Percentiles rank a stretch among this genome's conserved stretches.
These are phyloP conservation scores for Decorospora gaudefroyi DNA, from an alignment of 2,329 filamentous ascomycete genomes.

Conservation along the genomic window DNA sequence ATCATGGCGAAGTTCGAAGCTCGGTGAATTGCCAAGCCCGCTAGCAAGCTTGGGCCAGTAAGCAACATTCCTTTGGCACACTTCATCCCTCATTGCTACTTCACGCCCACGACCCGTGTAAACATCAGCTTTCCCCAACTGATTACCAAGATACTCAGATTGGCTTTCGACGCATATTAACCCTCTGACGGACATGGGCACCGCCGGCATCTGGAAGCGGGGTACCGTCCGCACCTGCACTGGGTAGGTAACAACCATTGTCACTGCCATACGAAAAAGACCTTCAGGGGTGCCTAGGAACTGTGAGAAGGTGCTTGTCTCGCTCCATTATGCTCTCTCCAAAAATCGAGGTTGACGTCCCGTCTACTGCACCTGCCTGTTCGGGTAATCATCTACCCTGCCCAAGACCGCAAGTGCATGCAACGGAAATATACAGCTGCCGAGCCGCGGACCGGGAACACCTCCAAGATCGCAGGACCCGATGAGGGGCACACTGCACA, in stretches of 20 bases:
- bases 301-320: not conserved
- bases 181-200: too few relatives aligned
- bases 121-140: too few relatives aligned
- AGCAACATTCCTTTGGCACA: not conserved
- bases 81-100: too few relatives aligned
- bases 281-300: too few relatives aligned
- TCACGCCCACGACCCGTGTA: too few relatives aligned
- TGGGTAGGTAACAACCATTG: too few relatives aligned
- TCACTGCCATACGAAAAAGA: too few relatives aligned
- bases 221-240: too few relatives aligned
- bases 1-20: constrained; percentile 27
- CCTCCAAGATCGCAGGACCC: constrained; percentile 12
- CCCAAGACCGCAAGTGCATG: constrained; percentile 22
- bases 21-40: constrained; percentile 20
- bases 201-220: too few relatives aligned
- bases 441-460: constrained; percentile 27
- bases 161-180: too few relatives aligned
- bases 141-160: too few relatives aligned
- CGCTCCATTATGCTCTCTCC: not conserved
- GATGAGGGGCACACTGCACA: constrained; percentile 13
- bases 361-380: constrained; percentile 32
- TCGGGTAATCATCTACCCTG: constrained; percentile 32
- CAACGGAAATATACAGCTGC: constrained; percentile 26
- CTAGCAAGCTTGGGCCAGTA: not conserved
- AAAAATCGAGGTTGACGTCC: constrained; percentile 3